Percentiles rank a stretch among this genome's conserved stretches.
Conservation (phyloP, 2,329 filamentous ascomycete species). For the Gaeumannomyces tritici region DNA sequence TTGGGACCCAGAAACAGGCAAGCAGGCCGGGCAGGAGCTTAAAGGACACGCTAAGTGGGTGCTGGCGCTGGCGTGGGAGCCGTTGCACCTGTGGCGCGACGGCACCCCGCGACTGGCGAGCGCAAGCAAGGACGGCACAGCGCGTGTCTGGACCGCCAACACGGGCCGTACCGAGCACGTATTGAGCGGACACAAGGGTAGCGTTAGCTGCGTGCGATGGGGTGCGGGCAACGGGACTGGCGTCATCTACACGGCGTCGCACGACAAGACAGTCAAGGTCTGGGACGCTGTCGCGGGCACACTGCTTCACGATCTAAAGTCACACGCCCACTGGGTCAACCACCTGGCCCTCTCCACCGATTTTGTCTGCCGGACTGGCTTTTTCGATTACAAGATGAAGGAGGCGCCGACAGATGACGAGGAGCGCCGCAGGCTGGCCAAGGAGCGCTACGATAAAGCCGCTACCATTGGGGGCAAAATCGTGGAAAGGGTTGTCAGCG, state of each 20-base stretch:
- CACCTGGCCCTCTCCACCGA: conserved; percentile 90
- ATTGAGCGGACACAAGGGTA: conserved; percentile 79
- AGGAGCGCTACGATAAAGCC: conserved; percentile 76
- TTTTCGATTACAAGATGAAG: conserved; percentile 68
- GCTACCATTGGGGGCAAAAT: conserved; percentile 67
- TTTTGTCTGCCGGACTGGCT: conserved; percentile 76
- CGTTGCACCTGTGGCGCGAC: conserved; percentile 71
- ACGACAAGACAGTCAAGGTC: conserved; percentile 86
- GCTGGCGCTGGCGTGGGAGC: conserved; percentile 83
- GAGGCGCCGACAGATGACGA: conserved; percentile 57
- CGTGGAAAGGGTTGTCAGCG: conserved; percentile 78
- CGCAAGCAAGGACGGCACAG: conserved; percentile 80
- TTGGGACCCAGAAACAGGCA: conserved; percentile 79
- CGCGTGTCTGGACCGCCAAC: conserved; percentile 78
- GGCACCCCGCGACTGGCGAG: conserved; percentile 75
- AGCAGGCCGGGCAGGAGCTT: conserved; percentile 58
- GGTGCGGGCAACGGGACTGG: conserved; percentile 60
- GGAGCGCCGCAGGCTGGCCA: conserved; percentile 65
- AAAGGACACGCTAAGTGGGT: conserved; percentile 88
- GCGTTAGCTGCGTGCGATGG: conserved; percentile 87
- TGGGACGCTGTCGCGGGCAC: conserved; percentile 78
- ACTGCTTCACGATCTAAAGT: conserved; percentile 61
- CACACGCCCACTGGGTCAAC: conserved; percentile 90
- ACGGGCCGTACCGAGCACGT: conserved; percentile 71
- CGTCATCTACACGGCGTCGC: conserved; percentile 71